These are phyloP conservation scores for Cyclospora cayetanensis DNA, from an alignment of 169 alveolate species.

Conservation along the genomic window DNA sequence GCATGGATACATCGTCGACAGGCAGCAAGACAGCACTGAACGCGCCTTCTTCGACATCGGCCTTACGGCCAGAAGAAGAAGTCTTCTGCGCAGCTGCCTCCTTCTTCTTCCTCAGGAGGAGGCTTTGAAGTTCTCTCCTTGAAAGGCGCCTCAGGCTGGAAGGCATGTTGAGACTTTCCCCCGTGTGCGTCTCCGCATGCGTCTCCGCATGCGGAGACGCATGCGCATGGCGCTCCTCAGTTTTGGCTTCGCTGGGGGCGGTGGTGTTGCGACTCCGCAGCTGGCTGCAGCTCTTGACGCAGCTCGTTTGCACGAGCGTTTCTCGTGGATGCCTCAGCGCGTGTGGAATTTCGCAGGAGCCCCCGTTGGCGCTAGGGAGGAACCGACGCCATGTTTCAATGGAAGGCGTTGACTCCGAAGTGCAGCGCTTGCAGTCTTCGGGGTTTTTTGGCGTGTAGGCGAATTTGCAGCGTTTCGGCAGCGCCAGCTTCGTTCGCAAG, in stretches of 20 bases:
- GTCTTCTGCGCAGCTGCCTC: background rate
- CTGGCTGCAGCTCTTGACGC: conserved; percentile 62
- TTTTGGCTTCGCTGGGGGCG: no score
- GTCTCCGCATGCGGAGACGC: no score
- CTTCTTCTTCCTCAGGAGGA: background rate
- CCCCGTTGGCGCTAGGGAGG: conserved; percentile 37
- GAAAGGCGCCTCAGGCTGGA: background rate
- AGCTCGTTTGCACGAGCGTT: conserved; percentile 10
- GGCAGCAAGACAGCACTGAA: background rate
- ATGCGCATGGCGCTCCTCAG: no score
- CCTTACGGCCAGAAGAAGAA: background rate
- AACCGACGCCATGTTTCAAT: conserved; percentile 39
- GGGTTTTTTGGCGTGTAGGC: conserved; percentile 36
- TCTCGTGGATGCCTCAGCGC: background rate
- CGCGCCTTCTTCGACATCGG: background rate
- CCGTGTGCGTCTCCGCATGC: no score
- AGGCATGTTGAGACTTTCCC: background rate
- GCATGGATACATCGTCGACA: conserved; percentile 6
- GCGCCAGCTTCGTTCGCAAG: conserved; percentile 27
- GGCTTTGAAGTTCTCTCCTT: background rate
- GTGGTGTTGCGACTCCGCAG: no score
- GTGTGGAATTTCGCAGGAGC: conserved; percentile 45
- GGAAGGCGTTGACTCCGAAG: background rate
- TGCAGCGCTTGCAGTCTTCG: conserved; percentile 60
- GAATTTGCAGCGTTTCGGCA: conserved; percentile 29